Evolutionary conservation across 2,329 filamentous ascomycete species (phyloP).

Genomic region (Teratosphaeriaceae sp.): DNA sequence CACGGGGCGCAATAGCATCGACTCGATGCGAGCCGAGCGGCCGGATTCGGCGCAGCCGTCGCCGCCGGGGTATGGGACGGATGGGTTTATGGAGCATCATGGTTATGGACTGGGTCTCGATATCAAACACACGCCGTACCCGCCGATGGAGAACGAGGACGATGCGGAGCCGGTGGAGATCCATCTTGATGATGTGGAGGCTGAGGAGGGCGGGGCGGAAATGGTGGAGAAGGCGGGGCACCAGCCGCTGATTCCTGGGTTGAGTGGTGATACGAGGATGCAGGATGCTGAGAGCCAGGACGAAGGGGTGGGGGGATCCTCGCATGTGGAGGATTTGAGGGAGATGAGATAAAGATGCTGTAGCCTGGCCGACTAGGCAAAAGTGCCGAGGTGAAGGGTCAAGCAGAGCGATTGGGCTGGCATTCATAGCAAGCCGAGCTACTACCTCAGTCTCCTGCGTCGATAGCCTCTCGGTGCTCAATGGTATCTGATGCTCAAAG

Average conservation of each 20-base stretch:
- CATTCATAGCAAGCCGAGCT: no score
- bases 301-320: not conserved
- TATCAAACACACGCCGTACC: not conserved
- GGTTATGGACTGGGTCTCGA: constrained; percentile 5
- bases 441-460: no score
- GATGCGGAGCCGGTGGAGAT: constrained; percentile 7
- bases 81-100: constrained; percentile 1
- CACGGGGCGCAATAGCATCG: constrained; percentile 5
- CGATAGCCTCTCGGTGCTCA: no score
- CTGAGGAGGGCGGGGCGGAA: constrained; percentile 6
- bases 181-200: constrained; percentile 4
- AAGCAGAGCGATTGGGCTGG: no score
- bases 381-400: no score
- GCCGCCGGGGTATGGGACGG: constrained; percentile 4
- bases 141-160: not conserved
- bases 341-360: no score
- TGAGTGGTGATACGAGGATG: constrained; percentile 3
- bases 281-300: constrained; percentile 3
- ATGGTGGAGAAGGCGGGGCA: constrained; percentile 5
- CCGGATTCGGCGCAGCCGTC: constrained; percentile 3
- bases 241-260: not conserved
- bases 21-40: constrained; percentile 5
- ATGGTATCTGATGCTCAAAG: no score
- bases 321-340: not conserved
- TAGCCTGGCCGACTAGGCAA: no score